Conservation (phyloP, 176 grass and related monocot genomes). For the Zea luxurians region DNA sequence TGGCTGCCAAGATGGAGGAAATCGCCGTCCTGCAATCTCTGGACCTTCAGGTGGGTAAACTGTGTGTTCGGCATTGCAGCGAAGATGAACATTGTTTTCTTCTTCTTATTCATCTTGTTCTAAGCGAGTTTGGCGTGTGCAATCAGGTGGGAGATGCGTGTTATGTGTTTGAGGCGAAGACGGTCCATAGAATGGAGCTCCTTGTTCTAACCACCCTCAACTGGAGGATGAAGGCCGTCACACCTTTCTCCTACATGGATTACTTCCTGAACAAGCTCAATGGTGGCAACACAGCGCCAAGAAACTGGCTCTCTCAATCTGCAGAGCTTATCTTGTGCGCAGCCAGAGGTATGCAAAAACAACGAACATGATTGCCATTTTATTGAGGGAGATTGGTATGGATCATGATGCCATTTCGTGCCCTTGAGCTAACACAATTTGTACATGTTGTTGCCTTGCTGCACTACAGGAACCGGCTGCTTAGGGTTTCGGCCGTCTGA, state of each 20-base stretch:
- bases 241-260: too few relatives aligned
- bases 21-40: conserved; percentile 54
- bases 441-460: too few relatives aligned
- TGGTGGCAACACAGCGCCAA: conserved; percentile 32
- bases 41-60: conserved; percentile 67
- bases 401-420: background rate
- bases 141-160: conserved; percentile 50
- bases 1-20: conserved; percentile 94
- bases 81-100: background rate
- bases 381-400: background rate
- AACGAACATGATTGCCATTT: background rate
- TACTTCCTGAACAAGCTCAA: too few relatives aligned
- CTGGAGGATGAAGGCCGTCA: too few relatives aligned
- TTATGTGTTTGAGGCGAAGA: too few relatives aligned
- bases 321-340: conserved; percentile 56
- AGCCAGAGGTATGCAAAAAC: conserved; percentile 63
- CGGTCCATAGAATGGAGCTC: too few relatives aligned
- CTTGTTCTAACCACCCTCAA: too few relatives aligned
- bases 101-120: background rate
- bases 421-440: too few relatives aligned
- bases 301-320: conserved; percentile 37
- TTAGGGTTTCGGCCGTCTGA: conserved; percentile 69
- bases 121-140: conserved; percentile 15
- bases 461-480: conserved; percentile 55
- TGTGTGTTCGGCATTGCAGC: background rate